These are phyloP conservation scores for Pseudohalonectria lignicola DNA, from an alignment of 2,329 filamentous ascomycete genomes.

Conservation along the genomic window DNA sequence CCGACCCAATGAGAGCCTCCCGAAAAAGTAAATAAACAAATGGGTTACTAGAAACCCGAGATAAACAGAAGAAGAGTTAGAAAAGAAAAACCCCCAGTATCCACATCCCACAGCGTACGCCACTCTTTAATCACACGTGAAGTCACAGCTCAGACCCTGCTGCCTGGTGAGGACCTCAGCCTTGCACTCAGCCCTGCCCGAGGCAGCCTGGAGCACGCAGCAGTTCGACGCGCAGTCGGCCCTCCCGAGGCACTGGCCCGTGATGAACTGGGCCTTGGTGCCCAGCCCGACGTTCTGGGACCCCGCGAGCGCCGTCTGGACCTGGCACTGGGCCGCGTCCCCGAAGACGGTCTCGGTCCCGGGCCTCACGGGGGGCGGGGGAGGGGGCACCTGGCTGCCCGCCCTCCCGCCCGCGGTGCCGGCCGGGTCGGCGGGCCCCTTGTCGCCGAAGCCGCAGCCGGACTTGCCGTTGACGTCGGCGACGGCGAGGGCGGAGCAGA, in stretches of 20 bases:
- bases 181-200: constrained; percentile 8
- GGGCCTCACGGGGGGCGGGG: background rate
- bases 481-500: constrained; percentile 10
- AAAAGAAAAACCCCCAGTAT: too few relatives aligned
- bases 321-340: constrained; percentile 4
- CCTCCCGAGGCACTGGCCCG: constrained; percentile 14
- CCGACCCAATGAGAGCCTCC: too few relatives aligned
- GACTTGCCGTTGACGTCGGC: constrained; percentile 10
- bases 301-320: constrained; percentile 21
- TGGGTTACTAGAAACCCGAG: too few relatives aligned
- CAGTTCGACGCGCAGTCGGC: constrained; percentile 18
- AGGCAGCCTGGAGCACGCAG: constrained; percentile 11
- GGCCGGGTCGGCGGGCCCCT: constrained; percentile 1
- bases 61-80: too few relatives aligned
- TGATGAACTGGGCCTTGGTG: constrained; percentile 16
- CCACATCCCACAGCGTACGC: too few relatives aligned
- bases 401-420: background rate
- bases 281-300: constrained; percentile 17
- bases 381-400: background rate
- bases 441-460: constrained; percentile 10
- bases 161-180: constrained; percentile 5
- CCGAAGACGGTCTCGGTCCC: background rate
- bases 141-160: constrained; percentile 7
- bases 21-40: too few relatives aligned
- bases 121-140: too few relatives aligned